Evolutionary conservation across 352 stramenopile genomes (phyloP).

Genomic region (Nothophytophthora sp.): DNA sequence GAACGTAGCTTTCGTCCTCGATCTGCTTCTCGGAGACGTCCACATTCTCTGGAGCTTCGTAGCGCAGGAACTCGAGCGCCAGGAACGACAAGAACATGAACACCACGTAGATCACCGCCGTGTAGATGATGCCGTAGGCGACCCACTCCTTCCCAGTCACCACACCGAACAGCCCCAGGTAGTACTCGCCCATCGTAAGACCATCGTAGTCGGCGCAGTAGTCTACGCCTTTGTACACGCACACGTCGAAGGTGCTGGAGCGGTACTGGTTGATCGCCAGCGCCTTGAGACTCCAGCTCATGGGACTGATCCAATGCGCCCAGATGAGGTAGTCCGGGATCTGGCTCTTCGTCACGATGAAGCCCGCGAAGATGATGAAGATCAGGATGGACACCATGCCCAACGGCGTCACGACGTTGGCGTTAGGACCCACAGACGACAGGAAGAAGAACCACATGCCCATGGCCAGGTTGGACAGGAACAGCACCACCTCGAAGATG

Average conservation of each 20-base stretch:
- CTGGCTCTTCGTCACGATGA: slow-evolving; percentile 40
- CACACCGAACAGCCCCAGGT: slow-evolving; percentile 38
- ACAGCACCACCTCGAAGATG: slow-evolving; percentile 26
- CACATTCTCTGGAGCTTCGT: slow-evolving; percentile 16
- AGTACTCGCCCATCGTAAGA: slow-evolving; percentile 32
- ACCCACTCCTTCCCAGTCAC: slow-evolving; percentile 35
- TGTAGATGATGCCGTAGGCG: slow-evolving; percentile 31
- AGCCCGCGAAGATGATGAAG: slow-evolving; percentile 48
- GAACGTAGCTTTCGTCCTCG: slow-evolving; percentile 7
- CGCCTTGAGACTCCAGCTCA: slow-evolving; percentile 42
- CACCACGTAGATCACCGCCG: slow-evolving; percentile 30
- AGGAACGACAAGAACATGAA: slow-evolving; percentile 25
- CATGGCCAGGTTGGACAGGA: slow-evolving; percentile 35
- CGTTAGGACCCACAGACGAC: slow-evolving; percentile 16
- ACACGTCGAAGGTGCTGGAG: slow-evolving; percentile 21
- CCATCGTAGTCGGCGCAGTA: slow-evolving; percentile 29
- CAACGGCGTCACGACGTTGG: slow-evolving; percentile 35
- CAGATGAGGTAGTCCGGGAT: slow-evolving; percentile 50
- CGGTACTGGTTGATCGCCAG: slow-evolving; percentile 45
- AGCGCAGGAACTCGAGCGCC: slow-evolving; percentile 19
- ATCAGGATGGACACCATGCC: slow-evolving; percentile 42
- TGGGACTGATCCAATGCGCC: slow-evolving; percentile 62
- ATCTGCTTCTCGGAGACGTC: slow-evolving; percentile 6
- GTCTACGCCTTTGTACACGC: slow-evolving; percentile 26
- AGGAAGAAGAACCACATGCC: slow-evolving; percentile 33